A percentile compares a stretch with the other conserved stretches of the same genome.
Conservation (phyloP, 257 asterid species). For the Ligustrum vulgare region DNA sequence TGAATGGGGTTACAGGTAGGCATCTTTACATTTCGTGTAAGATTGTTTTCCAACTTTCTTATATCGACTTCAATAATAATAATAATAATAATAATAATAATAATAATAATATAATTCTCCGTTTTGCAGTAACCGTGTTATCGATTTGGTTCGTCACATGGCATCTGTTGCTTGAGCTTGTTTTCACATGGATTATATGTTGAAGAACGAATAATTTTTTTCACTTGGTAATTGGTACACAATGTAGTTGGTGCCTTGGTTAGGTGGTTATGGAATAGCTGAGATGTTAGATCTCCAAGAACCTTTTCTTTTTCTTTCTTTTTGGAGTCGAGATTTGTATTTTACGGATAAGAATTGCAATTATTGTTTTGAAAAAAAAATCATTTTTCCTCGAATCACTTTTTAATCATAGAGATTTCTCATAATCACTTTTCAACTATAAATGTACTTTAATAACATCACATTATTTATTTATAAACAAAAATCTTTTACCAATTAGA, state of each 20-base stretch:
- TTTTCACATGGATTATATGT: neutral
- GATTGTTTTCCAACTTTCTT: neutral
- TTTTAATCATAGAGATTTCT: too few relatives aligned
- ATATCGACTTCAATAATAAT: too few relatives aligned
- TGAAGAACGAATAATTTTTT: neutral
- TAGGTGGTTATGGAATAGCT: conserved; percentile 21
- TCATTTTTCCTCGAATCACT: too few relatives aligned
- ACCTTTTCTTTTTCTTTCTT: neutral
- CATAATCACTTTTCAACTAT: too few relatives aligned
- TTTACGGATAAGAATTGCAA: neutral
- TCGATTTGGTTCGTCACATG: neutral
- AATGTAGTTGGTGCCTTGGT: neutral
- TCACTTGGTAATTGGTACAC: neutral
- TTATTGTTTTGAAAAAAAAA: too few relatives aligned
- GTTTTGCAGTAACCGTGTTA: neutral
- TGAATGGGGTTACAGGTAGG: neutral
- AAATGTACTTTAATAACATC: too few relatives aligned
- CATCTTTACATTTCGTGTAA: neutral
- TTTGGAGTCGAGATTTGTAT: neutral
- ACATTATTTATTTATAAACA: too few relatives aligned
- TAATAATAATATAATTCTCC: neutral
- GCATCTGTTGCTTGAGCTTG: neutral
- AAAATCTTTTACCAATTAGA: too few relatives aligned
- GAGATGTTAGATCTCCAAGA: conserved; percentile 10
- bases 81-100: too few relatives aligned